phyloP scores from a whole-genome alignment of 2,329 filamentous ascomycete genomes.

The Neofusicoccum parvum region DNA sequence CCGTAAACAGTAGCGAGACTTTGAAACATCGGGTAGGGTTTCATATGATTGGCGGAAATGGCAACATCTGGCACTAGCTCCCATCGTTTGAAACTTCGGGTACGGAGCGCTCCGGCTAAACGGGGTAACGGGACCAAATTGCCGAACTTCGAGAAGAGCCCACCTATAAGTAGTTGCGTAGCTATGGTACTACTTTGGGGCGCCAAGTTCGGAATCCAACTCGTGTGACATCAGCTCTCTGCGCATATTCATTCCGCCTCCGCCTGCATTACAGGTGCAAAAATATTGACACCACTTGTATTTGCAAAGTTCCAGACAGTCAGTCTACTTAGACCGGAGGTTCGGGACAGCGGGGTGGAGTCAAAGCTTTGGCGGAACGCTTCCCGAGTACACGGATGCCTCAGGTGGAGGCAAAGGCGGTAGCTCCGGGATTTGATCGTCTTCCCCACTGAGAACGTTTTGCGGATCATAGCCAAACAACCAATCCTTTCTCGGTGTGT shows the following conservation, averaged over 20 bases:
- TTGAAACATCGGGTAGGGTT: neutral
- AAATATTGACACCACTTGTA: too few species aligned
- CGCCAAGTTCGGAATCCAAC: too few species aligned
- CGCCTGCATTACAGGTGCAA: too few species aligned
- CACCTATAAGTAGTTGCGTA: neutral
- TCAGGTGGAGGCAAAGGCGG: neutral
- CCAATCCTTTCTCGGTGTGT: constrained; percentile 30
- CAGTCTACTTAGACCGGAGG: neutral
- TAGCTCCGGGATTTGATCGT: neutral
- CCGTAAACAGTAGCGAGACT: neutral
- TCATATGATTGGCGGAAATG: constrained; percentile 18
- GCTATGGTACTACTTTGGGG: neutral
- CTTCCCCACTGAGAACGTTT: too few species aligned
- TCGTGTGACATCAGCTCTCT: too few species aligned
- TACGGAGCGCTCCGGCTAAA: constrained; percentile 11
- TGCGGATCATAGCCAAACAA: constrained; percentile 29
- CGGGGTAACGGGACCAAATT: neutral
- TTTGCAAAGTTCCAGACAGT: too few species aligned
- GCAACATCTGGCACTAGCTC: constrained; percentile 4
- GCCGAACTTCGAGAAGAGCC: constrained; percentile 2
- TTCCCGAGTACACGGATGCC: neutral
- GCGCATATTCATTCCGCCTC: too few species aligned
- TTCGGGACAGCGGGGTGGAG: neutral
- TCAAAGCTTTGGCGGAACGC: neutral
- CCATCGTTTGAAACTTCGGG: neutral